Conservation (phyloP, 1,284 basidiomycete species). For the Apiotrichum gracile region DNA sequence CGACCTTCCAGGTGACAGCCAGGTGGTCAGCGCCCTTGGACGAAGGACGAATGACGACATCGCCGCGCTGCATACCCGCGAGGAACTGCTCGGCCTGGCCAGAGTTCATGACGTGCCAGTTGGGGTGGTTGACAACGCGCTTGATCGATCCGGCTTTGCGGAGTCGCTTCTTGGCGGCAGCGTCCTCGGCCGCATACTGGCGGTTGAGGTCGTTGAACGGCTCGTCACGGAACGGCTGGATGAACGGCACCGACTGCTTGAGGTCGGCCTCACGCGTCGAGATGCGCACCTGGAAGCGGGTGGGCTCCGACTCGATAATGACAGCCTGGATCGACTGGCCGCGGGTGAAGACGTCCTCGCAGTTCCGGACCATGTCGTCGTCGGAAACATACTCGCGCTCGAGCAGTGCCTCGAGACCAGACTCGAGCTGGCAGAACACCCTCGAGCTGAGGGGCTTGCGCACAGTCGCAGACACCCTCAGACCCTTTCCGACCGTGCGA, state of each 20-base stretch:
- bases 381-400: conserved; percentile 59
- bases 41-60: conserved; percentile 92
- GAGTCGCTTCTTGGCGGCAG: conserved; percentile 70
- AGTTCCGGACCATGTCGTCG: conserved; percentile 43
- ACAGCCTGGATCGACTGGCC: conserved; percentile 77
- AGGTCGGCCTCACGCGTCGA: conserved; percentile 71
- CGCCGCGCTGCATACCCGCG: conserved; percentile 83
- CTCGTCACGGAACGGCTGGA: conserved; percentile 38
- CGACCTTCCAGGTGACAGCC: conserved; percentile 99
- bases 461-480: conserved; percentile 76
- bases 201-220: conserved; percentile 37
- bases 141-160: conserved; percentile 70
- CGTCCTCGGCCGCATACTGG: conserved; percentile 63
- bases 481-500: conserved; percentile 68
- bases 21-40: conserved; percentile 91
- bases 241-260: conserved; percentile 35
- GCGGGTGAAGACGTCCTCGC: conserved; percentile 56
- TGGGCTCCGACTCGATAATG: conserved; percentile 65
- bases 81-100: conserved; percentile 84
- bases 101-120: conserved; percentile 95
- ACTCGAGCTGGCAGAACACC: conserved; percentile 59
- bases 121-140: conserved; percentile 93
- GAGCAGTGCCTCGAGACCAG: conserved; percentile 83
- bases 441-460: conserved; percentile 28
- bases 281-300: conserved; percentile 65